Conservation (phyloP, 2,329 filamentous ascomycete genomes). For the Diatrype stigma region DNA sequence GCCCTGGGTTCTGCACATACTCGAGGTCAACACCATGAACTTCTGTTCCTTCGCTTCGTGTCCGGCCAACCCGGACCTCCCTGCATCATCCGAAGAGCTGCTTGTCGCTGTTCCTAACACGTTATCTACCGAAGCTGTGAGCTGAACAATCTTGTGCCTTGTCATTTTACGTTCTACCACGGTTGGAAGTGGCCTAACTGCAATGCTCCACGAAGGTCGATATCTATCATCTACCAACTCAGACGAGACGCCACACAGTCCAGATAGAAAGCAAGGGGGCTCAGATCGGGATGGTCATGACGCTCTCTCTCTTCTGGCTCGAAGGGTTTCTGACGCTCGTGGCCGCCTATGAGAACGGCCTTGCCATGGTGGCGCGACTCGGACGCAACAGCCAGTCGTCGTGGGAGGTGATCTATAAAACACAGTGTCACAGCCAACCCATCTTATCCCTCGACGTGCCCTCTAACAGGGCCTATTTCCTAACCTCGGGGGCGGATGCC, state of each 20-base stretch:
- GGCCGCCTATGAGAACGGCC: slow-evolving; percentile 82
- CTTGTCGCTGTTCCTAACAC: slow-evolving; percentile 80
- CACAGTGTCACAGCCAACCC: slow-evolving; percentile 71
- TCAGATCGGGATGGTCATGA: slow-evolving; percentile 84
- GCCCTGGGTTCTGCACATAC: slow-evolving; percentile 81
- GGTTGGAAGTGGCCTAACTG: too few species aligned
- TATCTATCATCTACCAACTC: slow-evolving; percentile 76
- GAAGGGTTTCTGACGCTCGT: slow-evolving; percentile 55
- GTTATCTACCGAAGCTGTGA: slow-evolving; percentile 64
- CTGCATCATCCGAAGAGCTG: slow-evolving; percentile 36
- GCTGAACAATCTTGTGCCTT: background rate
- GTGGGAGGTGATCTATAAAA: slow-evolving; percentile 56
- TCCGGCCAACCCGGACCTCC: slow-evolving; percentile 29
- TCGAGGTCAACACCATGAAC: slow-evolving; percentile 90
- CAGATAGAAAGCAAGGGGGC: slow-evolving; percentile 33
- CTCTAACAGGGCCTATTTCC: slow-evolving; percentile 52
- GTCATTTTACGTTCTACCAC: background rate
- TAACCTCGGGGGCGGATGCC: slow-evolving; percentile 81
- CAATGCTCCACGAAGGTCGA: slow-evolving; percentile 53
- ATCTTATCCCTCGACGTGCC: slow-evolving; percentile 68
- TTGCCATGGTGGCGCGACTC: slow-evolving; percentile 61
- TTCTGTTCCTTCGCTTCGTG: slow-evolving; percentile 82
- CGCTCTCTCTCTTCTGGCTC: slow-evolving; percentile 58
- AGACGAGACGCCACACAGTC: slow-evolving; percentile 61
- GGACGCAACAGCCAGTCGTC: slow-evolving; percentile 32